These are phyloP conservation scores for Ogataea ganodermae DNA, from an alignment of 805 yeast genomes.

Conservation along the genomic window DNA sequence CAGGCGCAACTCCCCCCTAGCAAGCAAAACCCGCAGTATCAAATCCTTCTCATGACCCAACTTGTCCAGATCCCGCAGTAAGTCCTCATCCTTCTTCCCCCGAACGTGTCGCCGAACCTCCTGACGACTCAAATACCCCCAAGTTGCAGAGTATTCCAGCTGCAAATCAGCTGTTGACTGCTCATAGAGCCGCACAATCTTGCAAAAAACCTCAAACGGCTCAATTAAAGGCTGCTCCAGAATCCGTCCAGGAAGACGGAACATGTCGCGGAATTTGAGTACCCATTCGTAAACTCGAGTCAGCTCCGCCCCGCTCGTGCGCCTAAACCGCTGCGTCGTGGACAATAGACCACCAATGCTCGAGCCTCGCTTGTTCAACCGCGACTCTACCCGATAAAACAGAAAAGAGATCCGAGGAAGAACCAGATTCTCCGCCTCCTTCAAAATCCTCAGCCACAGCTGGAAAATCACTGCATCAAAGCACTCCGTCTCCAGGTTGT, in stretches of 20 bases:
- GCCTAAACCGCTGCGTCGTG: slow-evolving; percentile 14
- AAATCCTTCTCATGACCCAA: slow-evolving; percentile 52
- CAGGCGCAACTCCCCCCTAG: slow-evolving; percentile 36
- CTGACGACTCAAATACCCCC: slow-evolving; percentile 27
- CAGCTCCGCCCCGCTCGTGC: slow-evolving; percentile 28
- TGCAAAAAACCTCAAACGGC: slow-evolving; percentile 25
- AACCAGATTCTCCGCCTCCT: slow-evolving; percentile 67
- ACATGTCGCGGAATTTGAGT: slow-evolving; percentile 31
- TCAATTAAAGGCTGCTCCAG: slow-evolving; percentile 22
- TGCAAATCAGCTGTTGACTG: slow-evolving; percentile 18
- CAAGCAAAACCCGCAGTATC: slow-evolving; percentile 66
- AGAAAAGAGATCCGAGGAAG: slow-evolving; percentile 63
- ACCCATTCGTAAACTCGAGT: slow-evolving; percentile 36
- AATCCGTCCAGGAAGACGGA: slow-evolving; percentile 30
- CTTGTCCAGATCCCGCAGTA: slow-evolving; percentile 42
- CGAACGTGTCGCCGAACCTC: slow-evolving; percentile 22
- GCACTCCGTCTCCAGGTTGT: slow-evolving; percentile 33
- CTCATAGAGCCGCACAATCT: slow-evolving; percentile 22
- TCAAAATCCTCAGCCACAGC: slow-evolving; percentile 76
- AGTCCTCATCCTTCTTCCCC: slow-evolving; percentile 31
- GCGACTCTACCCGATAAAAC: slow-evolving; percentile 35
- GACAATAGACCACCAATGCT: slow-evolving; percentile 14
- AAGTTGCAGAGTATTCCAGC: slow-evolving; percentile 23
- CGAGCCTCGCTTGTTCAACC: slow-evolving; percentile 22
- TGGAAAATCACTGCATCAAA: slow-evolving; percentile 40